phyloP scores from a whole-genome alignment of 2,329 filamentous ascomycete genomes.

The Fusarium sp. region DNA sequence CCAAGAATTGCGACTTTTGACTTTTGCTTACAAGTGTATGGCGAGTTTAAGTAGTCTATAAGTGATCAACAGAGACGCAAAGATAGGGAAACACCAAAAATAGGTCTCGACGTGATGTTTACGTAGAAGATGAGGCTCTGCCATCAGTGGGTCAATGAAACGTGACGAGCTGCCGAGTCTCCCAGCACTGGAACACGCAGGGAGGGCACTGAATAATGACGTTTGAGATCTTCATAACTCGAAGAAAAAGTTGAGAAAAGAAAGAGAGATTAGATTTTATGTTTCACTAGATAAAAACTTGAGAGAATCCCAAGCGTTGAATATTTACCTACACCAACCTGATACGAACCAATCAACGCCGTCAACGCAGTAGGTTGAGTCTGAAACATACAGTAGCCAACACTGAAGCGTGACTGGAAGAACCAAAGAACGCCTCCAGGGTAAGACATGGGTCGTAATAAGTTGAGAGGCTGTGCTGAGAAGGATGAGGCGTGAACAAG shows the following conservation, averaged over 20 bases:
- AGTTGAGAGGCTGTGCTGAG: conserved; percentile 37
- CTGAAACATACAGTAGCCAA: conserved; percentile 27
- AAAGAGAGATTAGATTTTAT: neutral
- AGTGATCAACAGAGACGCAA: neutral
- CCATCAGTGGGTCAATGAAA: conserved; percentile 3
- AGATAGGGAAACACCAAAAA: conserved; percentile 13
- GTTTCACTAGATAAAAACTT: neutral
- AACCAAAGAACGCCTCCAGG: conserved; percentile 11
- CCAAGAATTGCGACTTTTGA: too few relatives aligned
- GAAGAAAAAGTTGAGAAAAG: neutral
- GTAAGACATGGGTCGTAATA: conserved; percentile 24
- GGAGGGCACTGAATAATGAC: neutral
- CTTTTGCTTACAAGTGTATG: too few relatives aligned
- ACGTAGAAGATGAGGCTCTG: conserved; percentile 23
- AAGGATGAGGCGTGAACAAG: conserved; percentile 26
- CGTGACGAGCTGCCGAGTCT: conserved; percentile 9
- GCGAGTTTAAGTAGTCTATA: too few relatives aligned
- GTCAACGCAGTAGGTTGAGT: neutral
- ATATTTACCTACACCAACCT: neutral
- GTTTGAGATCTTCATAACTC: neutral
- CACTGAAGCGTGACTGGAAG: conserved; percentile 1
- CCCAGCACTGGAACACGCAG: neutral
- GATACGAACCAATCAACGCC: conserved; percentile 1
- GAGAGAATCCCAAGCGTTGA: neutral
- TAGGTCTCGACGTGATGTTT: conserved; percentile 2